A percentile compares a stretch with the other conserved stretches of the same genome.
Conservation (phyloP, 1,139 yeast species). For the Suhomyces guaymorum region DNA sequence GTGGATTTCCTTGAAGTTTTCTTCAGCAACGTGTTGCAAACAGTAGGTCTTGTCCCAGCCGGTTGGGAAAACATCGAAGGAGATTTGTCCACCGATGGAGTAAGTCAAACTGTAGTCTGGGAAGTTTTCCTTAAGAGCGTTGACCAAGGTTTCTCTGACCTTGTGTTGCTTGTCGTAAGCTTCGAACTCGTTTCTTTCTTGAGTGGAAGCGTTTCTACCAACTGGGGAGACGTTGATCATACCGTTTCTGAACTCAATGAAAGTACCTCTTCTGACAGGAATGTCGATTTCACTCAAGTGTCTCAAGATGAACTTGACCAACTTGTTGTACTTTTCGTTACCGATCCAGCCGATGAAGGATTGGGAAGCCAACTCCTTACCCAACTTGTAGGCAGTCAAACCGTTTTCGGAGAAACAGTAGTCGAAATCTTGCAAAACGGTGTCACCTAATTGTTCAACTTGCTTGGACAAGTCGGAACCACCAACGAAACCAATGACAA, state of each 20-base stretch:
- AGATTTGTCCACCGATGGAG: slow-evolving; percentile 98
- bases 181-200: slow-evolving; percentile 92
- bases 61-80: slow-evolving; percentile 98
- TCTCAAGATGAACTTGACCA: slow-evolving; percentile 79
- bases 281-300: slow-evolving; percentile 84
- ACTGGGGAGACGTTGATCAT: slow-evolving; percentile 98
- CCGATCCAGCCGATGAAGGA: slow-evolving; percentile 96
- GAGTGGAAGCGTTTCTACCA: slow-evolving; percentile 95
- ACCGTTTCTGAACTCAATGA: slow-evolving; percentile 98
- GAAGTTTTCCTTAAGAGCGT: slow-evolving; percentile 79
- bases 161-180: slow-evolving; percentile 74
- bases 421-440: slow-evolving; percentile 79
- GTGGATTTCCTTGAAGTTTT: slow-evolving; percentile 84
- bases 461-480: slow-evolving; percentile 95
- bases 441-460: slow-evolving; percentile 89
- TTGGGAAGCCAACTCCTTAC: slow-evolving; percentile 85
- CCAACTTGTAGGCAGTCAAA: slow-evolving; percentile 91
- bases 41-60: slow-evolving; percentile 99
- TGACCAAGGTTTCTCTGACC: slow-evolving; percentile 79
- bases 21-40: slow-evolving; percentile 84
- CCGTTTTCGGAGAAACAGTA: slow-evolving; percentile 98
- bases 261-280: slow-evolving; percentile 96
- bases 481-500: slow-evolving; percentile 96
- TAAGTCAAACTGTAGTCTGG: slow-evolving; percentile 83
- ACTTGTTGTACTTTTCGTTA: slow-evolving; percentile 87